Evolutionary conservation across 2,329 filamentous ascomycete species (phyloP).

Genomic region (Tolypocladium pustulatum): DNA sequence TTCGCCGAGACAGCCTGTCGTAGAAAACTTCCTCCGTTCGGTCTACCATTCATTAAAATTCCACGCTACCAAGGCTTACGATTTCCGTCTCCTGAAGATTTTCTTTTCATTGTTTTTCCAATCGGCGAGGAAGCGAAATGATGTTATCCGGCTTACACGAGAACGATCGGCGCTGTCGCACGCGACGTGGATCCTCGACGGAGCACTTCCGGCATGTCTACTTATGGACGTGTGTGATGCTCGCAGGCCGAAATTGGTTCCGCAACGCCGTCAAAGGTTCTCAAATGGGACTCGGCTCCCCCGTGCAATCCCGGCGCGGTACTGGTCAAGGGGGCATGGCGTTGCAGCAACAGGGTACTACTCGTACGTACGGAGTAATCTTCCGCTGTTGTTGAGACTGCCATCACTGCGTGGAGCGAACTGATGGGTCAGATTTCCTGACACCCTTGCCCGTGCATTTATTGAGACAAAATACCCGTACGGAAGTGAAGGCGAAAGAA

Average conservation of each 20-base stretch:
- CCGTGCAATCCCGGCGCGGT: background rate
- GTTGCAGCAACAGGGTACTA: background rate
- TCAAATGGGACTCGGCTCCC: background rate
- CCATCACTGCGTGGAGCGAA: background rate
- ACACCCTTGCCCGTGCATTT: background rate
- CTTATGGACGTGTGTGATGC: background rate
- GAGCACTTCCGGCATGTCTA: background rate
- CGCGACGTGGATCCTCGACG: background rate
- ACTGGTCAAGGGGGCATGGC: background rate
- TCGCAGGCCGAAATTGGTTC: background rate
- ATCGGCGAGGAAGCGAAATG: background rate
- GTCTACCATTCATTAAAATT: background rate
- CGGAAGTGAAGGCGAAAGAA: background rate
- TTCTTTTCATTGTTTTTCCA: background rate
- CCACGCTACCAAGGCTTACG: background rate
- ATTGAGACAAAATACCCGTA: background rate
- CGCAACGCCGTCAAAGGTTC: background rate
- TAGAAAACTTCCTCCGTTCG: background rate
- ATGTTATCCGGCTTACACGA: background rate
- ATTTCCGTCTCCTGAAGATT: background rate
- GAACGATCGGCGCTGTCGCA: background rate
- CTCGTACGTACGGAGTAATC: background rate
- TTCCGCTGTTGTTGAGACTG: background rate
- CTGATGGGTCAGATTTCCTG: background rate
- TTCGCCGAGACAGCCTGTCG: background rate